These are phyloP conservation scores for Rhizoctonia solani DNA, from an alignment of 1,284 basidiomycete species.

Conservation along the genomic window DNA sequence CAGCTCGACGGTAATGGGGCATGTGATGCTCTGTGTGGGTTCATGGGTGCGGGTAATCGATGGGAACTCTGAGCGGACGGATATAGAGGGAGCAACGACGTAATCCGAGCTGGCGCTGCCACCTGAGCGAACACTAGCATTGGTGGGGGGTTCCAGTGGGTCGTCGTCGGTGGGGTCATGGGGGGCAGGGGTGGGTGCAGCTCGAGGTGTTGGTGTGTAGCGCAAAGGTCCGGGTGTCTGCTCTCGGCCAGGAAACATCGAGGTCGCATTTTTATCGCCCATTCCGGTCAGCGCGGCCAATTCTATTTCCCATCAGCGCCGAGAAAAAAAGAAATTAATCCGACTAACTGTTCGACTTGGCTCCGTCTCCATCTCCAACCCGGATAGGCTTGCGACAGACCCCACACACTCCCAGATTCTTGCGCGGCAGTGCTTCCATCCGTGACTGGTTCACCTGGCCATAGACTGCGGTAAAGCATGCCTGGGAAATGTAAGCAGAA, in stretches of 20 bases:
- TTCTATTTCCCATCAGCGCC: too few relatives aligned
- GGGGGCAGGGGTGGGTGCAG: neutral
- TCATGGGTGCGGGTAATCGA: constrained; percentile 74
- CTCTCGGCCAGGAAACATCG: neutral
- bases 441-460: constrained; percentile 73
- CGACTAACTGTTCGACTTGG: constrained; percentile 84
- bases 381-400: constrained; percentile 96
- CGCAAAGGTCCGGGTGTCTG: neutral
- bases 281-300: neutral
- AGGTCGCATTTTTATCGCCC: neutral
- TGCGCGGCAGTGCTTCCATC: constrained; percentile 57
- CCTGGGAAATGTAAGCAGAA: constrained; percentile 53
- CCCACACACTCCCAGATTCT: constrained; percentile 92
- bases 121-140: constrained; percentile 59
- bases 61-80: constrained; percentile 85
- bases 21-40: constrained; percentile 78
- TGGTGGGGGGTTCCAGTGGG: neutral
- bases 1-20: constrained; percentile 87
- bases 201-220: neutral
- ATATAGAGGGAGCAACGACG: constrained; percentile 84
- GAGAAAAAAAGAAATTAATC: too few relatives aligned
- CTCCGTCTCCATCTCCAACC: constrained; percentile 77
- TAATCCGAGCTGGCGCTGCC: constrained; percentile 88
- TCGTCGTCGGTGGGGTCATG: constrained; percentile 21
- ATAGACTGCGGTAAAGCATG: constrained; percentile 95